phyloP scores from a whole-genome alignment of 441 rosid genomes.

The Adansonia madagascariensis region DNA sequence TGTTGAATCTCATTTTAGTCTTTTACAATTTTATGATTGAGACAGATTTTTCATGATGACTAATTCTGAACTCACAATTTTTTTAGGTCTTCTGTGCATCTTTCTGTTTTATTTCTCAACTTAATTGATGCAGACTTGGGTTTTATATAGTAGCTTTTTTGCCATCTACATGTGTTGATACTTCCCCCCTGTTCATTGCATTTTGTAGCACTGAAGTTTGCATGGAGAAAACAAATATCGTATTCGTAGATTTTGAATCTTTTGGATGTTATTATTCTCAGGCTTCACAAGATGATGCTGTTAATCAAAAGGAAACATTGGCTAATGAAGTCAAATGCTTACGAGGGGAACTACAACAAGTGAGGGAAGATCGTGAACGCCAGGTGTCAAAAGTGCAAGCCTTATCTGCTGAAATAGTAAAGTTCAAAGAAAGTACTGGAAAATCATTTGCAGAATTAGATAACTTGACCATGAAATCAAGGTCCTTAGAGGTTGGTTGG shows the following conservation, averaged over 20 bases:
- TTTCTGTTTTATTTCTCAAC: neutral
- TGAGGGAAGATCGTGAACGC: constrained; percentile 87
- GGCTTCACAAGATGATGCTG: constrained; percentile 82
- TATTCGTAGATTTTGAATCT: neutral
- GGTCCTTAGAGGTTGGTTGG: constrained; percentile 76
- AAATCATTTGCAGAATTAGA: constrained; percentile 75
- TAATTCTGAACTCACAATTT: neutral
- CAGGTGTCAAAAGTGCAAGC: constrained; percentile 60
- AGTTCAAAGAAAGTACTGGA: constrained; percentile 72
- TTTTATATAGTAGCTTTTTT: neutral
- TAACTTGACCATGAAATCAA: constrained; percentile 59
- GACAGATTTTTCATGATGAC: constrained; percentile 7
- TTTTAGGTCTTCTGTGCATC: neutral
- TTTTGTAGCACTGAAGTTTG: constrained; percentile 7
- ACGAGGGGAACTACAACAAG: constrained; percentile 79
- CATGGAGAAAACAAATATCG: neutral
- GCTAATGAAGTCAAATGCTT: constrained; percentile 69
- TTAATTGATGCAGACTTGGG: neutral
- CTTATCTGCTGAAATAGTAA: constrained; percentile 61
- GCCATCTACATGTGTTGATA: neutral
- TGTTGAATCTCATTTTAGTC: neutral
- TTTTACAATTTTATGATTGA: neutral
- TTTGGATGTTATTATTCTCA: constrained; percentile 26
- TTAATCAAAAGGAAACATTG: constrained; percentile 68
- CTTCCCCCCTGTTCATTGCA: neutral